Evolutionary conservation across 495 filamentous ascomycete genomes (phyloP), one percentile per base, ranked within the genome.

Genomic region (Aspergillus avenaceus): DNA sequence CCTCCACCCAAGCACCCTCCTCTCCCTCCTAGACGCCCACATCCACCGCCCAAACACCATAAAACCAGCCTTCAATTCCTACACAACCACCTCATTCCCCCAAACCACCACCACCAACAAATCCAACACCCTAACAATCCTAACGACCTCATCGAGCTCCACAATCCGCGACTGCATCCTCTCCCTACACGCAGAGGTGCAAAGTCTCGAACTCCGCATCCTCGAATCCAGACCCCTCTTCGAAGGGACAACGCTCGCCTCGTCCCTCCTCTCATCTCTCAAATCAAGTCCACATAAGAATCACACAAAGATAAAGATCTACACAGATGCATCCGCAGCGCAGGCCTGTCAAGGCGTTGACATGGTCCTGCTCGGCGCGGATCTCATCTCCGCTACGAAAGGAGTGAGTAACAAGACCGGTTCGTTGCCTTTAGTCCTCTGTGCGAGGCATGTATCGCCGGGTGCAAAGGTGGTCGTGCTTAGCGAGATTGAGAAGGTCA

Each of bases 321-420:
- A 80, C 53, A 75, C 84, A 0, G 84, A 88, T 49, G 81, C 82
- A n/a, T 75, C 80, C 0, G 72, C 74, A 0, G 80, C 80, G 1
- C 52, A 79, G 0, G 81, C 82, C 2, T 62, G 73, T 0, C 38
- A 56, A 3, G 64, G 58, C 8, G 65, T 79, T 1, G 71, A 84
- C 45, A 50, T 83, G 7, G 56, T 87, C 6, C 56, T 87, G 0
- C 66, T 88, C 3, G 85, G 85, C 5, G 82, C 82, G 11, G 85
- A 88, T 47, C 66, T 75, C 13, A 82, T 87, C 26, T 74, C 79
- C 8, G 56, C 66, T 0, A 34, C 41, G 0, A 70, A 73, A 9
- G 80, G 80, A 1, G 77, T 86, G 4, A 79, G 75, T 53, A 87
- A 87, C 65, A 88, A 88, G 58, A 82, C 74, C 0, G 84, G 85